Base-by-base conservation (phyloP, 768 basidiomycete species). In the Suillus discolor region DNA sequence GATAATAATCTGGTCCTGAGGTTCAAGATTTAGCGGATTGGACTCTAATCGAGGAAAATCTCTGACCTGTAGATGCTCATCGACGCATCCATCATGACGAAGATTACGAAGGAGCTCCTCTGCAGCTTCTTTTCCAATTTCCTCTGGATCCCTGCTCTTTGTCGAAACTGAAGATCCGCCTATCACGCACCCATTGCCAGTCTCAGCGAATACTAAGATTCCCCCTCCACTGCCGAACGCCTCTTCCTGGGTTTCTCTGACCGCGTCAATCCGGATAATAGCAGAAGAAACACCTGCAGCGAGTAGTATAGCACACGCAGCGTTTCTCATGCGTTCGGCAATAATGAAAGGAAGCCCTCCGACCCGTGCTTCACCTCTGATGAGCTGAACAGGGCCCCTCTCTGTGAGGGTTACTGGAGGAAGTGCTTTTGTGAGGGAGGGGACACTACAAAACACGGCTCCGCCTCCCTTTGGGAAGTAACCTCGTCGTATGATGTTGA, bases 381-480 rank as follows among this genome's bases (percentile, higher is more conserved):
- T 80, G 20, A 74, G 71, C 36, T 67, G 79, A 62, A 93, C 79
- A 34, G 73, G 71, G 1, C 90, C 90, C 16, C 89, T 83, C 45
- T 86, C 79, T n/a, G 84, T 77, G 63, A 93, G 76, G 4, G 76
- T 80, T 23, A 90, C 76, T 0, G 80, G 73, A 11, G 77, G 71
- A 1, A 87, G 76, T 0, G 89, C 85, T 0, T 70, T 72, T 0
- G 66, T 61, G 3, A 85, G 72, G 0, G 75, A 63, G 8, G 78
- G 74, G 4, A 81, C 65, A 1, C 73, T 76, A 62, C 87, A 79
- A 1, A 71, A 65, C 6, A 93, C 81, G 59, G 85, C 80, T 0
- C 92, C 92, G 4, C 91, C 91, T 25, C 92, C 92, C 69, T 82
- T 87, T 0, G 92, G 92, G 68, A 79, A 90, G 76, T 92, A 93